Evolutionary conservation across 2,329 filamentous ascomycete genomes (phyloP).

Genomic region (Fonsecaea multimorphosa): DNA sequence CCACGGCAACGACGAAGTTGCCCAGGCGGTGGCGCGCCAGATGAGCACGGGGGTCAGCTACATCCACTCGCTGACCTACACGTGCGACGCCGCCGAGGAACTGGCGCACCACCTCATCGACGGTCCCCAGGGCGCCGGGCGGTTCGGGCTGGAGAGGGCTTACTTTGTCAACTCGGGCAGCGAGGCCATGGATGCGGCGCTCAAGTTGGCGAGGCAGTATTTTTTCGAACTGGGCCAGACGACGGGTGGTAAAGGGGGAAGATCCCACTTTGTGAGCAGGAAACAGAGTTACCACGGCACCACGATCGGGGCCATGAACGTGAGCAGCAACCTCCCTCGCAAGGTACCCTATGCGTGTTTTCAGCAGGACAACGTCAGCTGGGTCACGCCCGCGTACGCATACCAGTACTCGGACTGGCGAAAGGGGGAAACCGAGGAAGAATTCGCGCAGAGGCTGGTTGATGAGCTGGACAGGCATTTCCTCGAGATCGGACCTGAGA

Average conservation of each 20-base stretch:
- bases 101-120: constrained; percentile 58
- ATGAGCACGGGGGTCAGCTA: constrained; percentile 56
- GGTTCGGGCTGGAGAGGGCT: constrained; percentile 55
- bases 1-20: constrained; percentile 66
- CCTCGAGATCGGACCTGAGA: constrained; percentile 53
- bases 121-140: constrained; percentile 49
- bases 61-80: constrained; percentile 65
- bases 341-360: constrained; percentile 45
- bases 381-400: constrained; percentile 41
- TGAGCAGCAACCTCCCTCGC: constrained; percentile 47
- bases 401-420: constrained; percentile 49
- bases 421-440: constrained; percentile 47
- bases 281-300: constrained; percentile 59
- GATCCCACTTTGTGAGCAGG: constrained; percentile 51
- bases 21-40: constrained; percentile 65
- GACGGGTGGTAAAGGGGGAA: background rate
- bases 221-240: constrained; percentile 49
- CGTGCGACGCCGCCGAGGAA: constrained; percentile 60
- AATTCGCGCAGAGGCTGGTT: constrained; percentile 51
- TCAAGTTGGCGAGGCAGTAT: constrained; percentile 60
- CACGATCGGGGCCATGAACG: constrained; percentile 55
- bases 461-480: constrained; percentile 58
- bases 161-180: constrained; percentile 67
- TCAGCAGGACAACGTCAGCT: constrained; percentile 36
- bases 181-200: constrained; percentile 55